Evolutionary conservation across 2,329 filamentous ascomycete species (phyloP), one percentile per base, ranked within the genome.

Genomic region (Talaromyces sp.): DNA sequence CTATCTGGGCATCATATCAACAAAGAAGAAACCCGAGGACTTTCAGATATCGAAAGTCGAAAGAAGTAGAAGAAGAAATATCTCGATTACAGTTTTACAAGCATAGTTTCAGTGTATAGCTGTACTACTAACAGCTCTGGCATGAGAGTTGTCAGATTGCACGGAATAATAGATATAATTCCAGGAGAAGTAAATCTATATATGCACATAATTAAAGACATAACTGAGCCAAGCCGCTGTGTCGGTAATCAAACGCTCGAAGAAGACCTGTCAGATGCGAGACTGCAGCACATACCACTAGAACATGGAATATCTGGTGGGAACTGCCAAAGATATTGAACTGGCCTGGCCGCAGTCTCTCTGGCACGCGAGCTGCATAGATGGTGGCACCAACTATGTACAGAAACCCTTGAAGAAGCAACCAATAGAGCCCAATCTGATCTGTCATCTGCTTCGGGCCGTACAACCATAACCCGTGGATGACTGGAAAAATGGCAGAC

Each of bases 271-370:
- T 88, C 66, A 98, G 81, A 81, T 99, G 95, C 27, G 90, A 86
- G 1, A 86, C 84, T 0, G 92, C 94, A 0, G 95, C 95, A 67
- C 93, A 77, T 16, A 98, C 82, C 33, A 99, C 93, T 68, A 95
- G 84, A 45, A 96, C 82, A 80, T 99, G 95, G 77, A 99, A 99
- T 68, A 99, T 90, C 79, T 99, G 95, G 78, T 99, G 95, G 22
- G 92, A 97, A 74, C 89, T 93, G 43, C 95, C 94, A 86, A 91
- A 91, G 60, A 97, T 91, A 78, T 99, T 95, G 73, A 94, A 97
- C 8, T 77, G 82, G 1, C 92, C 91, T 0, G 94, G 95, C 52
- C 81, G 85, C 72, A 84, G 87, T 66, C 92, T 84, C 80, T 99
- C 95, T 0, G 95, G 95, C 78, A 94, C 88, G 43, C 95, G 88